Evolutionary conservation across 805 yeast species (phyloP).

Genomic region (Tetrapisispora phaffii): DNA sequence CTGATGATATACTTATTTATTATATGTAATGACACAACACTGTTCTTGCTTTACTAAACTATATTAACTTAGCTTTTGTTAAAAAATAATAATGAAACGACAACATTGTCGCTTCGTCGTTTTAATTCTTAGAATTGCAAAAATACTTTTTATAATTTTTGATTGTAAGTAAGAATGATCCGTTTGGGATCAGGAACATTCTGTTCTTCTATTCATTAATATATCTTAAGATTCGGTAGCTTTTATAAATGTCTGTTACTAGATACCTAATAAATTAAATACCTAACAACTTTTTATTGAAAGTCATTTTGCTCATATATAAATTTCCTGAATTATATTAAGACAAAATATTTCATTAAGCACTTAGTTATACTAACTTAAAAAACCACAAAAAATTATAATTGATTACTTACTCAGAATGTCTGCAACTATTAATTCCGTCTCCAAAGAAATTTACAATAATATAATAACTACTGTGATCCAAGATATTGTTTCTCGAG

Average conservation of each 20-base stretch:
- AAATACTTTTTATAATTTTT: no score
- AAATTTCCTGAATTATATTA: no score
- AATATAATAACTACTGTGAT: slow-evolving; percentile 22
- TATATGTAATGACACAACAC: neutral
- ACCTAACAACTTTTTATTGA: no score
- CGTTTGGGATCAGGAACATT: no score
- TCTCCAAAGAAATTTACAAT: slow-evolving; percentile 6
- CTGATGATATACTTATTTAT: no score
- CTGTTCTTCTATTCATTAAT: no score
- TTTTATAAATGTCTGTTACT: no score
- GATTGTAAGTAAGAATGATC: no score
- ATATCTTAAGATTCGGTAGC: no score
- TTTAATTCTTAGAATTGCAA: no score
- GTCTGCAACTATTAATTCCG: neutral
- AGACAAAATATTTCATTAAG: neutral
- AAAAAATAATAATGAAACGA: neutral
- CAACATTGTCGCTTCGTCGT: neutral
- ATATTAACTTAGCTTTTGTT: neutral
- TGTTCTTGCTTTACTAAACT: neutral
- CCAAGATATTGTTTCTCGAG: slow-evolving; percentile 27
- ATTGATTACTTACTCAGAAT: neutral
- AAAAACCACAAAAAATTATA: neutral
- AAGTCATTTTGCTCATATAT: no score
- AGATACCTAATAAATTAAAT: no score
- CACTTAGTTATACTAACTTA: neutral